A percentile compares a stretch with the other conserved stretches of the same genome.
These are phyloP conservation scores for Salix koriyanagi DNA, from an alignment of 345 rosid species.

Conservation along the genomic window DNA sequence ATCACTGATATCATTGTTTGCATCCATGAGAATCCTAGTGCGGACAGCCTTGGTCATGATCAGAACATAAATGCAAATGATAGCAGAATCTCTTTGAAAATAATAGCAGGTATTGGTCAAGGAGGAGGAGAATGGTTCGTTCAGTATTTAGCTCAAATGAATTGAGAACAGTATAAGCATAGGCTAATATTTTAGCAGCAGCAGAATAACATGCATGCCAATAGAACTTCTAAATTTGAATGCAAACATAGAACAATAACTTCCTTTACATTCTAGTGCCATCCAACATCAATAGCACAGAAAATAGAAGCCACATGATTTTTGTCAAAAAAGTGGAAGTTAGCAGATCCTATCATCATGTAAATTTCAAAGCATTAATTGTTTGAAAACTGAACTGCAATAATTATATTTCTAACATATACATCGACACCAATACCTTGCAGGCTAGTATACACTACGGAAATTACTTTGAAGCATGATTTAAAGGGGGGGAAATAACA, in stretches of 20 bases:
- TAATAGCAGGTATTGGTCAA: no score
- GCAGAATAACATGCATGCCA: background rate
- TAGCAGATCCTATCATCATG: background rate
- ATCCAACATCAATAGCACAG: background rate
- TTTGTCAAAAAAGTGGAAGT: background rate
- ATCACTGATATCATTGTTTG: conserved; percentile 80
- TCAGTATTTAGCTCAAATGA: no score
- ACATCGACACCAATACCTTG: background rate
- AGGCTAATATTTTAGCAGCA: no score
- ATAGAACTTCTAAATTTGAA: background rate
- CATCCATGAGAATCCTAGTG: conserved; percentile 74
- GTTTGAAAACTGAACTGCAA: background rate
- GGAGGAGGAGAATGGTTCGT: no score
- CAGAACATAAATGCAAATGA: conserved; percentile 28
- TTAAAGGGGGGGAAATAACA: background rate
- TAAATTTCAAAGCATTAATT: background rate
- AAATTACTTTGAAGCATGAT: background rate
- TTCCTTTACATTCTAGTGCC: background rate
- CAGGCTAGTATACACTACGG: background rate
- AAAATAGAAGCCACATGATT: background rate
- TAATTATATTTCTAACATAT: background rate
- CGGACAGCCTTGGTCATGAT: conserved; percentile 79
- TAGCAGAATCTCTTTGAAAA: conserved; percentile 2
- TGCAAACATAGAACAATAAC: background rate
- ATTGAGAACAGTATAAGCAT: no score